phyloP scores from a whole-genome alignment of 2,329 filamentous ascomycete species.

The Plectosphaerella sp. region DNA sequence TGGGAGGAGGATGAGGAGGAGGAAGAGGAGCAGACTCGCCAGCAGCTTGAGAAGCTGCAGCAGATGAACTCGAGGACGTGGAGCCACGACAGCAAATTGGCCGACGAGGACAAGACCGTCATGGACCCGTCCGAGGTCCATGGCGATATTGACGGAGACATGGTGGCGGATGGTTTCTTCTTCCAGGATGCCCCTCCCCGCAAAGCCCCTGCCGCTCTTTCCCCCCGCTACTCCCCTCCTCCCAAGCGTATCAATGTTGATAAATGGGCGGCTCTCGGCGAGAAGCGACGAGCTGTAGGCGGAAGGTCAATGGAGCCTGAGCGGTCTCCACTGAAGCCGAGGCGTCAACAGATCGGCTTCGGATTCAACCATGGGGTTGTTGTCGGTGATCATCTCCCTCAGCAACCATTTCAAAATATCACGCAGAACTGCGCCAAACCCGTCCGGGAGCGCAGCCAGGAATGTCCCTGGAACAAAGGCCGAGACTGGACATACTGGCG shows the following conservation, averaged over 20 bases:
- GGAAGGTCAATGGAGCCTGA: constrained; percentile 41
- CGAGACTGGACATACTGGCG: constrained; percentile 58
- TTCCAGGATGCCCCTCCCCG: constrained; percentile 59
- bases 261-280: constrained; percentile 86
- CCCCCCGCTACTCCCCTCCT: constrained; percentile 59
- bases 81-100: constrained; percentile 68
- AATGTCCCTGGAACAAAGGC: constrained; percentile 53
- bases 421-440: constrained; percentile 32
- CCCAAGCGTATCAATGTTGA: constrained; percentile 63
- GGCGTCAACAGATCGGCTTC: constrained; percentile 24
- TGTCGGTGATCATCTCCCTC: too few species aligned
- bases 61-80: constrained; percentile 70
- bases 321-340: constrained; percentile 35
- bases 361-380: constrained; percentile 29
- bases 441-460: constrained; percentile 43
- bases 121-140: constrained; percentile 27
- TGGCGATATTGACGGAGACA: constrained; percentile 57
- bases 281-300: constrained; percentile 68
- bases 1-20: constrained; percentile 90
- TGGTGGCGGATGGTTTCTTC: constrained; percentile 66
- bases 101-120: constrained; percentile 33
- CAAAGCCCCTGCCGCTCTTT: constrained; percentile 27
- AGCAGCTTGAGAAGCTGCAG: constrained; percentile 56
- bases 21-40: constrained; percentile 61
- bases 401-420: constrained; percentile 6